A percentile compares a stretch with the other conserved stretches of the same genome.
These are phyloP conservation scores for Pythium plurisporium DNA, from an alignment of 352 stramenopile genomes.

Conservation along the genomic window DNA sequence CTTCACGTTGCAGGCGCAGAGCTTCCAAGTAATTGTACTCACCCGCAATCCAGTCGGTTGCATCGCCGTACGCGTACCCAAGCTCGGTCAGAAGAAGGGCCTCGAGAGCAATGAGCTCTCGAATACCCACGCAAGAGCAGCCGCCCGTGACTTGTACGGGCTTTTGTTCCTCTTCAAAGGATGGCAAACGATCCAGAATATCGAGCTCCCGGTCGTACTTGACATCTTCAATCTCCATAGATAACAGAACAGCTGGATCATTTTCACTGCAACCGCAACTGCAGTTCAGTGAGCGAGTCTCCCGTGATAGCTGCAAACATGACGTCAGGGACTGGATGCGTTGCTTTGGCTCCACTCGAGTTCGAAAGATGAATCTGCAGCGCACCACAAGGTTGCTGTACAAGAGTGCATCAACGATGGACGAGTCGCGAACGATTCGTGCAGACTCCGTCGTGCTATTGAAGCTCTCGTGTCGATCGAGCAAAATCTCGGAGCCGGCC, in stretches of 20 bases:
- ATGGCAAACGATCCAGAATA: slow-evolving; percentile 57
- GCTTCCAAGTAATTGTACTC: slow-evolving; percentile 80
- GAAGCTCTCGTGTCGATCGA: neutral
- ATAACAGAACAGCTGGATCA: slow-evolving; percentile 53
- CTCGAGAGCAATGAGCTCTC: slow-evolving; percentile 71
- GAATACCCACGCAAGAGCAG: slow-evolving; percentile 67
- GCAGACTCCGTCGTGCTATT: slow-evolving; percentile 9
- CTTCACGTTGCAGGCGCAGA: slow-evolving; percentile 70
- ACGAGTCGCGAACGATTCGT: slow-evolving; percentile 36
- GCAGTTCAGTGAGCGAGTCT: slow-evolving; percentile 66
- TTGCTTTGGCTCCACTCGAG: slow-evolving; percentile 62
- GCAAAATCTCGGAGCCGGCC: neutral
- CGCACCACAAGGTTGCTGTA: slow-evolving; percentile 80
- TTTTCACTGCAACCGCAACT: slow-evolving; percentile 70
- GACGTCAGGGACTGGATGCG: slow-evolving; percentile 65
- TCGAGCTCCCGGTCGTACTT: slow-evolving; percentile 64
- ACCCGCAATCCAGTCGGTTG: slow-evolving; percentile 68
- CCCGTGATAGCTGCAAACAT: slow-evolving; percentile 65
- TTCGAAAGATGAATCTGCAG: slow-evolving; percentile 75
- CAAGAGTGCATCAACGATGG: slow-evolving; percentile 70
- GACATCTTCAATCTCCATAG: slow-evolving; percentile 64
- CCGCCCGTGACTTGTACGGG: slow-evolving; percentile 26
- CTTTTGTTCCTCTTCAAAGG: slow-evolving; percentile 46
- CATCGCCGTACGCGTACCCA: slow-evolving; percentile 71
- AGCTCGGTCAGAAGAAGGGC: slow-evolving; percentile 69